Evolutionary conservation across 2,329 filamentous ascomycete genomes (phyloP).

Genomic region (Drechslerella dactyloides): DNA sequence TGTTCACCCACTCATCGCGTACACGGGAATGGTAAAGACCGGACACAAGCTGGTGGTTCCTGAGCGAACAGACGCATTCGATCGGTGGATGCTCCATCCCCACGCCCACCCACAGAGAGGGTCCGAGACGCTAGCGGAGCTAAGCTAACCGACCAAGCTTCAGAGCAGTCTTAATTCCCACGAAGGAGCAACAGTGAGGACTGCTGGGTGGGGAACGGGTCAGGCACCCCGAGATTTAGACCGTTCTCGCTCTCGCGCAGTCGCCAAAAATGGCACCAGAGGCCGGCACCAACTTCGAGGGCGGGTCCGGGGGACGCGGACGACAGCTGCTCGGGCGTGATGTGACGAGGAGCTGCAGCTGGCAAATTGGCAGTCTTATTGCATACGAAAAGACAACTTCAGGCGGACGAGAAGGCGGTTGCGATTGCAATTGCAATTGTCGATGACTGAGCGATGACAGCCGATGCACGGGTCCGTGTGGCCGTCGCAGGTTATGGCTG

Average conservation of each 20-base stretch:
- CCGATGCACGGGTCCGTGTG: slow-evolving; percentile 43
- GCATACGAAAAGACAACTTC: no score
- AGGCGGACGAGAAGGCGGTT: no score
- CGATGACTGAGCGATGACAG: slow-evolving; percentile 1
- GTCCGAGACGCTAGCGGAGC: not conserved
- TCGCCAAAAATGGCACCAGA: slow-evolving; percentile 20
- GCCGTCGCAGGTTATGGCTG: slow-evolving; percentile 27
- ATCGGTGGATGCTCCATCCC: not conserved
- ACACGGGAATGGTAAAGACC: slow-evolving; percentile 24
- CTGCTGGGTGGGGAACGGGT: slow-evolving; percentile 48
- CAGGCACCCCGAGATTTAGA: slow-evolving; percentile 45
- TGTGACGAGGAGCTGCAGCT: slow-evolving; percentile 42
- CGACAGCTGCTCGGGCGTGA: slow-evolving; percentile 18
- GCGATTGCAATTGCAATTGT: not conserved
- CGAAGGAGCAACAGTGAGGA: slow-evolving; percentile 7
- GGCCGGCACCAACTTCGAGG: no score
- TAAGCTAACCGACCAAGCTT: not conserved
- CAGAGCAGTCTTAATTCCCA: not conserved
- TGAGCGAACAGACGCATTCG: slow-evolving; percentile 14
- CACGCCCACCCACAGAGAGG: no score
- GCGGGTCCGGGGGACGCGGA: slow-evolving; percentile 37
- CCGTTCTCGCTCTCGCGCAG: slow-evolving; percentile 37
- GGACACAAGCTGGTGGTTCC: not conserved
- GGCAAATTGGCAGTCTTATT: slow-evolving; percentile 28
- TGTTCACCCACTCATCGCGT: not conserved